These are phyloP conservation scores for Tuber brumale DNA, from an alignment of 495 filamentous ascomycete species.

Conservation along the genomic window DNA sequence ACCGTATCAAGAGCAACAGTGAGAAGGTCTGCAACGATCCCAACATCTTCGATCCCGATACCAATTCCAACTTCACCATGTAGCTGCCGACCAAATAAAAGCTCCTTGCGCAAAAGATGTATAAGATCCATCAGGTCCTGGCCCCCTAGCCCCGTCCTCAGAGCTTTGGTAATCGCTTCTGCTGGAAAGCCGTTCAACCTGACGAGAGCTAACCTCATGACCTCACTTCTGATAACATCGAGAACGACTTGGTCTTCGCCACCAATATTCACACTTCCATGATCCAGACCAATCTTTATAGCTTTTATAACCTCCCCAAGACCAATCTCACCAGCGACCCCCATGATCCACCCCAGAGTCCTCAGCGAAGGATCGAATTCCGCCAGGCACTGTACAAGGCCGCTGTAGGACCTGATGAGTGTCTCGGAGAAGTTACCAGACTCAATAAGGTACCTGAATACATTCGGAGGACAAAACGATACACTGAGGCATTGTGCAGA, in stretches of 20 bases:
- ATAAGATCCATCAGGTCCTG: conserved; percentile 29
- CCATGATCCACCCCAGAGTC: conserved; percentile 34
- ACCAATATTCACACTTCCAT: not conserved
- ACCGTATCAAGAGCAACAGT: conserved; percentile 35
- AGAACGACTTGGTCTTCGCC: conserved; percentile 23
- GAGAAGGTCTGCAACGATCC: conserved; percentile 32
- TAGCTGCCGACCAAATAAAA: conserved; percentile 11
- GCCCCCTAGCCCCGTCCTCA: conserved; percentile 25
- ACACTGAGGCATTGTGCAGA: conserved; percentile 16
- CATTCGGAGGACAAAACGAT: conserved; percentile 32
- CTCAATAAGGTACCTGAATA: conserved; percentile 38
- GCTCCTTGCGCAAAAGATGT: conserved; percentile 33
- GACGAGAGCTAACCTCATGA: conserved; percentile 30
- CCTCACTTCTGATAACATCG: conserved; percentile 31
- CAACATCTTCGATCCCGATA: conserved; percentile 35
- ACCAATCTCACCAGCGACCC: conserved; percentile 14
- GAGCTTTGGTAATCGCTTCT: conserved; percentile 15
- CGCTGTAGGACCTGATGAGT: conserved; percentile 21
- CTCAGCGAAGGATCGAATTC: conserved; percentile 32
- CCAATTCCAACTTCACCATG: conserved; percentile 10
- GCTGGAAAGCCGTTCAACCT: conserved; percentile 32
- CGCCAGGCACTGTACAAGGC: conserved; percentile 25
- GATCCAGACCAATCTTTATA: conserved; percentile 12
- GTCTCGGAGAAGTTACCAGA: conserved; percentile 37
- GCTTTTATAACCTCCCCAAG: conserved; percentile 30